Conservation (phyloP, 2,329 filamentous ascomycete species). For the Fusarium xylarioides region DNA sequence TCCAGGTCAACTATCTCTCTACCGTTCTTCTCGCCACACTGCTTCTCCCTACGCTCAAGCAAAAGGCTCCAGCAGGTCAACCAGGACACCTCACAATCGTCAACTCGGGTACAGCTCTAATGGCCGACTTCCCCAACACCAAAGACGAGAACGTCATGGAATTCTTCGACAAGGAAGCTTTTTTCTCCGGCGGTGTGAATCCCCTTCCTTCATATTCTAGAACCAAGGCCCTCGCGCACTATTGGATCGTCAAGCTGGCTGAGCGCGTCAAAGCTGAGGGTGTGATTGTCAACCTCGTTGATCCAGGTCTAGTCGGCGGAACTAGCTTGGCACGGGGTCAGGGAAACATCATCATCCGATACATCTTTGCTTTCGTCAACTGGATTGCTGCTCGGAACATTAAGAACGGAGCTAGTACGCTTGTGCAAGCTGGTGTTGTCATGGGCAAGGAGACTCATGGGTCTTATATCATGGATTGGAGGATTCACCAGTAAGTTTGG, state of each 20-base stretch:
- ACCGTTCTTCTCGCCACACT: slow-evolving; percentile 47
- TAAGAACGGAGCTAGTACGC: slow-evolving; percentile 29
- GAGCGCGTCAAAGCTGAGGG: slow-evolving; percentile 52
- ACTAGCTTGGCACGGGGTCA: slow-evolving; percentile 52
- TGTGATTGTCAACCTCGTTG: slow-evolving; percentile 57
- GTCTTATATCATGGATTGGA: slow-evolving; percentile 39
- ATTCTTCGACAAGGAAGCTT: slow-evolving; percentile 44
- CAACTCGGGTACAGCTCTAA: slow-evolving; percentile 41
- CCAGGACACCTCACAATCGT: slow-evolving; percentile 46
- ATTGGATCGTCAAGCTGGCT: slow-evolving; percentile 50
- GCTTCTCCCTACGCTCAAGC: slow-evolving; percentile 47
- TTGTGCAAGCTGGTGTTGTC: slow-evolving; percentile 36
- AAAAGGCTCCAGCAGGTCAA: slow-evolving; percentile 28
- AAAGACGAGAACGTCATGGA: slow-evolving; percentile 38
- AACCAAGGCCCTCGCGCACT: slow-evolving; percentile 46
- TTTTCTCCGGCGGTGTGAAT: slow-evolving; percentile 28
- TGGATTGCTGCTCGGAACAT: slow-evolving; percentile 18
- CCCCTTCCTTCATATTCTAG: slow-evolving; percentile 34
- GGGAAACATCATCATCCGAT: slow-evolving; percentile 21
- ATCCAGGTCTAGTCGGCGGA: slow-evolving; percentile 55
- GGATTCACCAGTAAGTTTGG: slow-evolving; percentile 35
- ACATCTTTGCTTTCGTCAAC: slow-evolving; percentile 10
- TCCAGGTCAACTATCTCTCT: slow-evolving; percentile 54
- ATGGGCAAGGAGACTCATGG: slow-evolving; percentile 37
- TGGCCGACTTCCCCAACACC: slow-evolving; percentile 38